Percentiles rank a stretch among this genome's conserved stretches.
phyloP scores from a whole-genome alignment of 768 basidiomycete genomes.

The Pleurotus djamor region DNA sequence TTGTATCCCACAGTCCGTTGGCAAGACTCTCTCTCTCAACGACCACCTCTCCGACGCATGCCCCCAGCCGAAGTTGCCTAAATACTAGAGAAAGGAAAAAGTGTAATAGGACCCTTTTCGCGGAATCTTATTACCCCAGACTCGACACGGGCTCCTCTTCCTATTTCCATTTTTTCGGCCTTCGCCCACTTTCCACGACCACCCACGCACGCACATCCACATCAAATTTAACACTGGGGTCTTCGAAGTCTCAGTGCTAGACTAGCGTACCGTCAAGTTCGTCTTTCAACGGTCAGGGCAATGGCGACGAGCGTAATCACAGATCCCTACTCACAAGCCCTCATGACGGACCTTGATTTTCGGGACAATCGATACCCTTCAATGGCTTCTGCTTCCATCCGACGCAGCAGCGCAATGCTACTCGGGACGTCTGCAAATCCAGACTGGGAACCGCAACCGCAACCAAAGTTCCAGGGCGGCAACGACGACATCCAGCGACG shows the following conservation, averaged over 20 bases:
- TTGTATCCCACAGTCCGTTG: constrained; percentile 4
- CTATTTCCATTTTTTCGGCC: background rate
- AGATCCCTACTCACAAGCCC: constrained; percentile 42
- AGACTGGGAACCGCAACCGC: constrained; percentile 17
- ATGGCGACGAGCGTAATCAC: constrained; percentile 48
- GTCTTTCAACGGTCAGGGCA: constrained; percentile 18
- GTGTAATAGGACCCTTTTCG: background rate
- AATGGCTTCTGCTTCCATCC: constrained; percentile 20
- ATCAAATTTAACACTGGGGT: too few species aligned
- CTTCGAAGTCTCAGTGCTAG: too few species aligned
- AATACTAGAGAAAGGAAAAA: background rate
- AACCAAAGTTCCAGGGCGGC: background rate
- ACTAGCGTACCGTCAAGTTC: background rate
- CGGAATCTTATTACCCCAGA: constrained; percentile 4
- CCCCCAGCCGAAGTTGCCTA: background rate
- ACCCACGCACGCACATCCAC: background rate
- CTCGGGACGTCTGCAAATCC: constrained; percentile 22
- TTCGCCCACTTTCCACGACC: background rate
- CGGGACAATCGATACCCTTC: constrained; percentile 60
- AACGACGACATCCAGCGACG: background rate
- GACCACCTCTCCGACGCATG: background rate
- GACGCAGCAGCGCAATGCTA: constrained; percentile 25
- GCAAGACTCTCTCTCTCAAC: background rate
- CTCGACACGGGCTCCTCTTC: background rate
- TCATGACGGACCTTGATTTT: constrained; percentile 62